These are phyloP conservation scores for Lactarius akahatsu DNA, from an alignment of 768 basidiomycete genomes.

Conservation along the genomic window DNA sequence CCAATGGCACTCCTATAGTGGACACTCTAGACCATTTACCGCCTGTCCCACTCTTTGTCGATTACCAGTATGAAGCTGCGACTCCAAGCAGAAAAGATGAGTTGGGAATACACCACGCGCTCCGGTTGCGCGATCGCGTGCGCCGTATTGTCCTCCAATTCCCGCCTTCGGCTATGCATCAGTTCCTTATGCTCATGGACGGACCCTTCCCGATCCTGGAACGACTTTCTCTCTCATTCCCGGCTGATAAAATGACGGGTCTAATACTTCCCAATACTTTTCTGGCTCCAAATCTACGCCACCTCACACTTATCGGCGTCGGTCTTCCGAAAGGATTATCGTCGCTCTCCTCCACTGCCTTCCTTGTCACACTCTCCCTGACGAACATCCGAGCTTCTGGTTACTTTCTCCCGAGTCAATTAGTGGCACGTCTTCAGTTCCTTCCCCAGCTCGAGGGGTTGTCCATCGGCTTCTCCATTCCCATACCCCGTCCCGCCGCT, in stretches of 20 bases:
- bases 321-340: neutral
- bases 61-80: neutral
- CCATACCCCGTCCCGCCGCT: neutral
- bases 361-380: neutral
- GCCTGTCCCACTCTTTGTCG: neutral
- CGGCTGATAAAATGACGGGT: neutral
- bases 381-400: neutral
- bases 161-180: neutral
- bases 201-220: neutral
- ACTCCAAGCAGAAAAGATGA: neutral
- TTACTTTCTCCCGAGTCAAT: neutral
- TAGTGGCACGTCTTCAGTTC: neutral
- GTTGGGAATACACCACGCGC: neutral
- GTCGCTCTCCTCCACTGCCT: neutral
- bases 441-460: neutral
- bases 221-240: neutral
- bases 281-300: neutral
- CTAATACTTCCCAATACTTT: neutral
- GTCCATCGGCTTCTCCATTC: neutral
- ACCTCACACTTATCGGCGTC: neutral
- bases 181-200: neutral
- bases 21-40: neutral
- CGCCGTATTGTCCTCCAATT: neutral
- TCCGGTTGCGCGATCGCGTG: neutral
- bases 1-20: neutral